Base-by-base conservation (phyloP, 345 rosid genomes). In the Bretschneidera sinensis region DNA sequence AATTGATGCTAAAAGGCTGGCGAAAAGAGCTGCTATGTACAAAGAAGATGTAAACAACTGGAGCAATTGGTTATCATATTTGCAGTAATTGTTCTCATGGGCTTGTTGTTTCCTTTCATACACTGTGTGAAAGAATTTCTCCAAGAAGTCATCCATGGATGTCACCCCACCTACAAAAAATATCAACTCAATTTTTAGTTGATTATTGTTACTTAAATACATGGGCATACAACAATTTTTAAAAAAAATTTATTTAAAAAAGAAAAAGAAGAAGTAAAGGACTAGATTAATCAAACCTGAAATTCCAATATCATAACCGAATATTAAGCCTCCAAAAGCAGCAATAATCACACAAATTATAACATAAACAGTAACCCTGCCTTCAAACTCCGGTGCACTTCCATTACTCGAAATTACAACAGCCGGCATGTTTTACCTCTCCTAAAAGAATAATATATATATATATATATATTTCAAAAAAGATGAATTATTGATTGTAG, bases 111-210 rank as follows among this genome's bases (percentile, higher is more conserved):
- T 84, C 55, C 72, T 69, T 28, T 74, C 70, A n/a, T 81, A 54
- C 10, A 84, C 75, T 0, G 3, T 0, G 0, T 74, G 79, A 28
- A 83, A 84, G 71, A 84, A 81, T 54, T 74, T 62, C 5, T 61
- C 49, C 72, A 79, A 59, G 60, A 84, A 84, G 35, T 79, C 89
- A 21, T 84, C 83, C 80, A 79, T 73, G 49, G 76, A 70, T 9
- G 83, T 77, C 18, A 84, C 86, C 17, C 83, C 89, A 9, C 89
- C 86, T 79, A 47, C n/a, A n/a, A n/a, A n/a, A n/a, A n/a, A n/a
- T n/a, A n/a, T n/a, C n/a, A n/a, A n/a, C n/a, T n/a, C n/a, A n/a
- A n/a, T n/a, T n/a, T n/a, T n/a, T n/a, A n/a, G n/a, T n/a, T n/a
- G n/a, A n/a, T n/a, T n/a, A n/a, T n/a, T n/a, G n/a, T n/a, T n/a